phyloP scores from a whole-genome alignment of 1,284 basidiomycete genomes.

The Boletus semigastroideus region DNA sequence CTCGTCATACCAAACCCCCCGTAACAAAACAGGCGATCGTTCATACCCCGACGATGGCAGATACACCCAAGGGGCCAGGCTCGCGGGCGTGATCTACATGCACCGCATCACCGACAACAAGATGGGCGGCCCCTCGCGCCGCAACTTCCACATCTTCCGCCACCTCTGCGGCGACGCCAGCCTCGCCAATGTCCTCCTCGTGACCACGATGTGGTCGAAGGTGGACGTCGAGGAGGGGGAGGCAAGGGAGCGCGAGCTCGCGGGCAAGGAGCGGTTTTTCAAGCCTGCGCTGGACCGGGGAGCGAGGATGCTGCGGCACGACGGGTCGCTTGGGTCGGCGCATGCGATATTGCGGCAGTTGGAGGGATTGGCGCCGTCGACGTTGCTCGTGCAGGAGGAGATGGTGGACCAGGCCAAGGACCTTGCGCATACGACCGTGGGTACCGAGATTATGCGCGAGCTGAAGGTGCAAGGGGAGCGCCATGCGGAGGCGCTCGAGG shows the following conservation, averaged over 20 bases:
- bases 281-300: slow-evolving; percentile 41
- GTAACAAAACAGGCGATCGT: not conserved
- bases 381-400: slow-evolving; percentile 41
- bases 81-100: slow-evolving; percentile 53
- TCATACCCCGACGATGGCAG: slow-evolving; percentile 20
- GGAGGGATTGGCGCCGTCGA: slow-evolving; percentile 25
- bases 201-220: slow-evolving; percentile 51
- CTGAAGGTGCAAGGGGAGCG: slow-evolving; percentile 32
- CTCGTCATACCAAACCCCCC: not conserved
- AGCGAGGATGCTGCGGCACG: slow-evolving; percentile 38
- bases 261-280: slow-evolving; percentile 40
- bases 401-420: slow-evolving; percentile 38
- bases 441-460: slow-evolving; percentile 36
- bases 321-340: slow-evolving; percentile 33
- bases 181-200: slow-evolving; percentile 45
- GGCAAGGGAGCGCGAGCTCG: slow-evolving; percentile 35
- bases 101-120: slow-evolving; percentile 52
- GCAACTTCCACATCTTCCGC: slow-evolving; percentile 49
- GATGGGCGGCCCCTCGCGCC: slow-evolving; percentile 47
- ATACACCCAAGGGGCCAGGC: slow-evolving; percentile 35
- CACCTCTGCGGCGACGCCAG: slow-evolving; percentile 49
- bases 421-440: slow-evolving; percentile 40
- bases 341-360: slow-evolving; percentile 33
- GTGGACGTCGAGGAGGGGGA: slow-evolving; percentile 33
- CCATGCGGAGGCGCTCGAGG: slow-evolving; percentile 34